phyloP scores from a whole-genome alignment of 768 basidiomycete genomes.

The Suillus tomentosus region DNA sequence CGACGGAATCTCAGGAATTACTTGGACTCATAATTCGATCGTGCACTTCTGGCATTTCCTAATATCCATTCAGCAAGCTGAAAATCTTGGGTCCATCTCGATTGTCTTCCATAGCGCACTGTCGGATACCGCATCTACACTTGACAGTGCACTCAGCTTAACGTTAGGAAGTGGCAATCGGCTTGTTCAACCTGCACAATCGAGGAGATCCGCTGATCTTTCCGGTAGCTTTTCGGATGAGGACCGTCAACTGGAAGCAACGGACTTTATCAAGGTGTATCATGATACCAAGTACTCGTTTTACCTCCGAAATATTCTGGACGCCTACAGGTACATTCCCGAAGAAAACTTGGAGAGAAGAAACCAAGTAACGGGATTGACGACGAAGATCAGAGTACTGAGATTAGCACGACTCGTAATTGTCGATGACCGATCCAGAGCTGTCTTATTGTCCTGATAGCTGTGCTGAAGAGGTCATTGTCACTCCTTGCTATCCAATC shows the following conservation, averaged over 20 bases:
- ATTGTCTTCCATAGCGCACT: slow-evolving; percentile 47
- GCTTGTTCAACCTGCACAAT: slow-evolving; percentile 23
- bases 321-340: slow-evolving; percentile 47
- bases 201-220: slow-evolving; percentile 14
- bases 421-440: slow-evolving; percentile 48
- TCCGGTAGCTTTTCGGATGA: slow-evolving; percentile 19
- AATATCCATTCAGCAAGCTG: slow-evolving; percentile 37
- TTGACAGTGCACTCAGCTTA: slow-evolving; percentile 20
- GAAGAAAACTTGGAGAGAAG: slow-evolving; percentile 1
- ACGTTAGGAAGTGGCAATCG: slow-evolving; percentile 27
- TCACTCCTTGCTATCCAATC: not conserved
- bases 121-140: slow-evolving; percentile 13
- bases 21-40: slow-evolving; percentile 50
- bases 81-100: slow-evolving; percentile 47
- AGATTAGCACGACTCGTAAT: slow-evolving; percentile 50
- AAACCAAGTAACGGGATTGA: slow-evolving; percentile 7
- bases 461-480: not conserved
- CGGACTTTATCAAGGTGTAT: slow-evolving; percentile 61
- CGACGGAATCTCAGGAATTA: slow-evolving; percentile 32
- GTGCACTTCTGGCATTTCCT: slow-evolving; percentile 54
- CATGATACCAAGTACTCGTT: slow-evolving; percentile 53
- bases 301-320: slow-evolving; percentile 50
- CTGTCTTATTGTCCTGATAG: slow-evolving; percentile 42
- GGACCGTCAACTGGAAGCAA: slow-evolving; percentile 28
- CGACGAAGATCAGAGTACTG: slow-evolving; percentile 45